Percentiles rank a stretch among this genome's conserved stretches.
These are phyloP conservation scores for Clonostachys rosea DNA, from an alignment of 2,329 filamentous ascomycete species.

Conservation along the genomic window DNA sequence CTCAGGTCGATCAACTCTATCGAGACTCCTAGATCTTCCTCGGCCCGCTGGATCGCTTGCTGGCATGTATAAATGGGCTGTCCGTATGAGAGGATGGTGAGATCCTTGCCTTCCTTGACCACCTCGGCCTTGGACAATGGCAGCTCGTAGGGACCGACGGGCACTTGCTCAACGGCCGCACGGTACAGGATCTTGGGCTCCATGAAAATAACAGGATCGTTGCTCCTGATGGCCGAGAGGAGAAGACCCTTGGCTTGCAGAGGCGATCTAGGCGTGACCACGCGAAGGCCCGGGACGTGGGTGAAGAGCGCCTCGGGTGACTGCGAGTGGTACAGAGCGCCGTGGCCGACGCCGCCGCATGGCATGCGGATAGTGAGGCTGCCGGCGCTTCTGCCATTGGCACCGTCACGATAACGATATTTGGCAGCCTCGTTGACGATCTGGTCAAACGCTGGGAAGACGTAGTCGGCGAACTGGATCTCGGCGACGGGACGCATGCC, in stretches of 20 bases:
- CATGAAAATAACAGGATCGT: conserved; percentile 89
- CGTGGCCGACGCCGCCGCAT: conserved; percentile 83
- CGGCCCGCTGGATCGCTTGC: conserved; percentile 68
- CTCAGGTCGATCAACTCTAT: conserved; percentile 85
- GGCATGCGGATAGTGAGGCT: conserved; percentile 89
- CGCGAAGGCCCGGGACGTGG: conserved; percentile 79
- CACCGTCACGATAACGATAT: conserved; percentile 70
- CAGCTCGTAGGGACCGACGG: conserved; percentile 73
- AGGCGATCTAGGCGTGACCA: conserved; percentile 82
- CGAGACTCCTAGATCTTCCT: conserved; percentile 69
- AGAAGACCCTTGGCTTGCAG: conserved; percentile 85
- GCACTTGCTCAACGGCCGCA: conserved; percentile 87
- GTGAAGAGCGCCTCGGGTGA: conserved; percentile 85
- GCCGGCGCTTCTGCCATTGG: conserved; percentile 57
- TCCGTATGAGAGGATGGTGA: conserved; percentile 86
- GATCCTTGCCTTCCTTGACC: conserved; percentile 71
- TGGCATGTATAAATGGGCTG: conserved; percentile 84
- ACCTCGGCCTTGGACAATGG: conserved; percentile 84
- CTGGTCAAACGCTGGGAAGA: conserved; percentile 90
- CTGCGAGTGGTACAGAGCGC: conserved; percentile 83
- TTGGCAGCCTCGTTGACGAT: conserved; percentile 92
- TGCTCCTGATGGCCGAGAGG: conserved; percentile 69
- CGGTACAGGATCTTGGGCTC: conserved; percentile 93
- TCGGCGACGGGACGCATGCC: conserved; percentile 92
- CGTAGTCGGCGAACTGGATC: conserved; percentile 93